Evolutionary conservation across 768 basidiomycete species (phyloP).

Genomic region (Calvatia gigantea): DNA sequence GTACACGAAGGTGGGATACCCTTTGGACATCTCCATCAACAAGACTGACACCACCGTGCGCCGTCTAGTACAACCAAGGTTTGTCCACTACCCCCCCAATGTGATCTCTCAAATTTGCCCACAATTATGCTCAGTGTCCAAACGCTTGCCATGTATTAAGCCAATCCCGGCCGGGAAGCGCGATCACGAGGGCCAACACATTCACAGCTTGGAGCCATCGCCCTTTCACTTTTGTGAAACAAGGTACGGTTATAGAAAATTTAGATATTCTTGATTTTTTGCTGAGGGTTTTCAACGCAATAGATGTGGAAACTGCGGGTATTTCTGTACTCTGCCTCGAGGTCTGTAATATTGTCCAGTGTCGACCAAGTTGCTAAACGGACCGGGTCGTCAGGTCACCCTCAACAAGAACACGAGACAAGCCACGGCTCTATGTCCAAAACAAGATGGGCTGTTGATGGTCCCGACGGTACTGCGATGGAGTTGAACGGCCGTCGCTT

Average conservation of each 20-base stretch:
- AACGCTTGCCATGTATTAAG: slow-evolving; percentile 47
- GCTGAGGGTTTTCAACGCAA: neutral
- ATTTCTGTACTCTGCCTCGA: slow-evolving; percentile 54
- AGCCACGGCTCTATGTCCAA: slow-evolving; percentile 61
- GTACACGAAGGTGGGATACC: slow-evolving; percentile 51
- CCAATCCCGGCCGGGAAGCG: slow-evolving; percentile 38
- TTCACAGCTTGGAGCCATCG: slow-evolving; percentile 39
- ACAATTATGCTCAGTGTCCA: slow-evolving; percentile 34
- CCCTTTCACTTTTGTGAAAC: slow-evolving; percentile 55
- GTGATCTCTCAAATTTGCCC: neutral
- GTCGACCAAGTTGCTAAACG: neutral
- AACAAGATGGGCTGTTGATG: slow-evolving; percentile 55
- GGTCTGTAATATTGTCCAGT: slow-evolving; percentile 29
- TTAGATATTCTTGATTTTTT: neutral
- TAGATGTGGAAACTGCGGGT: slow-evolving; percentile 54
- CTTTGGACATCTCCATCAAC: too few species aligned
- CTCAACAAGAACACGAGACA: slow-evolving; percentile 60
- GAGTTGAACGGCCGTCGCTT: slow-evolving; percentile 58
- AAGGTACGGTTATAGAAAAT: slow-evolving; percentile 25
- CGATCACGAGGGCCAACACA: slow-evolving; percentile 43
- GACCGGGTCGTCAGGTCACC: slow-evolving; percentile 39
- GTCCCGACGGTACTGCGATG: slow-evolving; percentile 41
- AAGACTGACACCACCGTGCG: neutral
- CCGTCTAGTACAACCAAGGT: slow-evolving; percentile 52
- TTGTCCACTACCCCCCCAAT: neutral